Evolutionary conservation across 805 yeast genomes (phyloP), one percentile per base, ranked within the genome.

Genomic region (Barnettozyma siamensis): DNA sequence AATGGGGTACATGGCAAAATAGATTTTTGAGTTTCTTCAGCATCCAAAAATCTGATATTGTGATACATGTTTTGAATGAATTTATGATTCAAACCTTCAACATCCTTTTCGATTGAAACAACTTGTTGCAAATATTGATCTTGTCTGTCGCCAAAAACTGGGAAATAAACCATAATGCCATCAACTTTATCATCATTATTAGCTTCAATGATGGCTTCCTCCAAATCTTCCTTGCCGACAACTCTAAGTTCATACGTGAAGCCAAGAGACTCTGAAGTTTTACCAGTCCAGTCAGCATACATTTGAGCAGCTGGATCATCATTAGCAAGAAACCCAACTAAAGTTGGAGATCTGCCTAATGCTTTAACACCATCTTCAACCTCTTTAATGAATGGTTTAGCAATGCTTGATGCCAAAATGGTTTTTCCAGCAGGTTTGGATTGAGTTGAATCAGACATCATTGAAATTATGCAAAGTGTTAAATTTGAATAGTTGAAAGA

Each of bases 111-210:
- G 31, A 81, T 70, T n/a, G 88, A 69, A 16, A 93, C 89, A 46
- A 88, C 84, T 65, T 93, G 98, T 66, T 93, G 98, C 43, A 93
- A 65, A 62, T 93, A 93, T 64, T 86, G 95, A 63, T 93, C 99
- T 65, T 93, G 98, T 44, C 86, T 77, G 58, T 87, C 86, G 3
- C 96, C 96, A 64, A 87, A 93, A 3, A 93, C 98, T 0, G 99
- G 99, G 75, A 91, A 93, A 62, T 93, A 93, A 13, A 93, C 91
- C 85, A 93, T 88, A 50, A 93, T 93, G 19, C 98, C 99, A 58
- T 88, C 81, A 31, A 91, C 86, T 1, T 60, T 51, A 41, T 73
- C 76, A 56, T 89, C 91, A 23, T 70, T 68, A 60, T 93, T 93
- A 44, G 98, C 96, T 32, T 75, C 78, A 35, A 88, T 75, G 45